phyloP scores from a whole-genome alignment of 192 early-diverging fungal species.

The Backusella westeae region DNA sequence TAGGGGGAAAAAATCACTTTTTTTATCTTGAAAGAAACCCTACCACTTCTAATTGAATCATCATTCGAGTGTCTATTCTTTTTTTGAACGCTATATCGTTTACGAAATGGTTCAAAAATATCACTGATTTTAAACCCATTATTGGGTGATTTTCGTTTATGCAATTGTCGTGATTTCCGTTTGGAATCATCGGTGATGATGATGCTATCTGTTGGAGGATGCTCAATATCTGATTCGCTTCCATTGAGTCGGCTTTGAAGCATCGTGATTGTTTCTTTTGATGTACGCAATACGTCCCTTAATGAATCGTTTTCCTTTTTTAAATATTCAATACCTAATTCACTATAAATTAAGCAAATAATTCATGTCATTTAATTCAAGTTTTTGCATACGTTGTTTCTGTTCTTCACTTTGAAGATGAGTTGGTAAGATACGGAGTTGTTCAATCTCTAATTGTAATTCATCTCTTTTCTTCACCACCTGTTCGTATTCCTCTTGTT shows the following conservation, averaged over 20 bases:
- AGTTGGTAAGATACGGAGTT: not conserved
- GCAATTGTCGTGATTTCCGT: not conserved
- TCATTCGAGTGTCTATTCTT: not conserved
- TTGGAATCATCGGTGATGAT: not conserved
- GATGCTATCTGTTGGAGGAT: not conserved
- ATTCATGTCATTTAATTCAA: not conserved
- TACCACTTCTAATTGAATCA: not conserved
- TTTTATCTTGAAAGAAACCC: not conserved
- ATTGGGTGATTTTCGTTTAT: not conserved
- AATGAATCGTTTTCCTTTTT: constrained; percentile 38
- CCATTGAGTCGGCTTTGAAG: constrained; percentile 67
- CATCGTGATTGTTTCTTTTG: constrained; percentile 70
- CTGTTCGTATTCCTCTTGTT: constrained; percentile 57
- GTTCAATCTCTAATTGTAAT: constrained; percentile 54
- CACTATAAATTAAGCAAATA: not conserved
- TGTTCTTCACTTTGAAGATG: constrained; percentile 33
- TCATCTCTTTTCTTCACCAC: constrained; percentile 61
- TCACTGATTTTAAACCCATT: not conserved
- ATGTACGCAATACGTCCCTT: constrained; percentile 57
- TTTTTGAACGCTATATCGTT: not conserved
- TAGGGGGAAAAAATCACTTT: not conserved
- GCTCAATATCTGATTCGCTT: constrained; percentile 15
- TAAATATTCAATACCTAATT: not conserved
- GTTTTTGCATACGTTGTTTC: not conserved
- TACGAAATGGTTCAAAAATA: not conserved